A percentile compares a stretch with the other conserved stretches of the same genome.
Evolutionary conservation across 371 early-diverging fungal genomes (phyloP).

Genomic region (Thermomucor indicae-seudaticae): DNA sequence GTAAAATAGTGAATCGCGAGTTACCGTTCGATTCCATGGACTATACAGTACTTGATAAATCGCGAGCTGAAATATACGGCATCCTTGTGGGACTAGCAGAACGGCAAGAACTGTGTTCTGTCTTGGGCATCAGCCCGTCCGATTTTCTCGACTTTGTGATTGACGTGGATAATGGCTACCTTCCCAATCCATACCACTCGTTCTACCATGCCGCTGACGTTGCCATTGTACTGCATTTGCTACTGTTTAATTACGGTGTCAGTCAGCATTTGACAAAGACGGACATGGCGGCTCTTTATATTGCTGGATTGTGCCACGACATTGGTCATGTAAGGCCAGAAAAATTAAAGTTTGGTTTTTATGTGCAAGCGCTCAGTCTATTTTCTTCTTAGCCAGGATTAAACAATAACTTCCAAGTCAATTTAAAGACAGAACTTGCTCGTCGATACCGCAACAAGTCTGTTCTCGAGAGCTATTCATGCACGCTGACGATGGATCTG

Average conservation of each 20-base stretch:
- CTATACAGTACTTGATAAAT: constrained; percentile 66
- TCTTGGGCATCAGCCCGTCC: constrained; percentile 55
- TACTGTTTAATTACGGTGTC: constrained; percentile 61
- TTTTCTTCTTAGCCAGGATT: constrained; percentile 85
- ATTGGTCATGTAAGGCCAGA: constrained; percentile 88
- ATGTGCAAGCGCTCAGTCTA: too few relatives aligned
- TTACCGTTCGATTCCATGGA: constrained; percentile 26
- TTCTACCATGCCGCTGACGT: constrained; percentile 90
- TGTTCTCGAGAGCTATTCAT: constrained; percentile 84
- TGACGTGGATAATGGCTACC: constrained; percentile 79
- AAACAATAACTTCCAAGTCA: constrained; percentile 87
- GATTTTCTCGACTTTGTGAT: constrained; percentile 77
- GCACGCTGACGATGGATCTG: constrained; percentile 44
- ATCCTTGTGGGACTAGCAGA: constrained; percentile 63
- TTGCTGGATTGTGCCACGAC: constrained; percentile 90
- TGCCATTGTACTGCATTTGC: constrained; percentile 71
- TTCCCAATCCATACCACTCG: constrained; percentile 82
- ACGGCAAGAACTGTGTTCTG: constrained; percentile 51
- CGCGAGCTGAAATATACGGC: constrained; percentile 69
- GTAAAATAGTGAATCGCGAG: constrained; percentile 30
- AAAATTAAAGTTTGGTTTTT: constrained; percentile 70
- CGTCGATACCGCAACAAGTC: constrained; percentile 68
- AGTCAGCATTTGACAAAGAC: constrained; percentile 57
- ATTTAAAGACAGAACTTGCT: constrained; percentile 75
- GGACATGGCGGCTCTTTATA: constrained; percentile 70